phyloP scores from a whole-genome alignment of 225 moss, liverwort and hornwort genomes.

The Rhytidiadelphus loreus region DNA sequence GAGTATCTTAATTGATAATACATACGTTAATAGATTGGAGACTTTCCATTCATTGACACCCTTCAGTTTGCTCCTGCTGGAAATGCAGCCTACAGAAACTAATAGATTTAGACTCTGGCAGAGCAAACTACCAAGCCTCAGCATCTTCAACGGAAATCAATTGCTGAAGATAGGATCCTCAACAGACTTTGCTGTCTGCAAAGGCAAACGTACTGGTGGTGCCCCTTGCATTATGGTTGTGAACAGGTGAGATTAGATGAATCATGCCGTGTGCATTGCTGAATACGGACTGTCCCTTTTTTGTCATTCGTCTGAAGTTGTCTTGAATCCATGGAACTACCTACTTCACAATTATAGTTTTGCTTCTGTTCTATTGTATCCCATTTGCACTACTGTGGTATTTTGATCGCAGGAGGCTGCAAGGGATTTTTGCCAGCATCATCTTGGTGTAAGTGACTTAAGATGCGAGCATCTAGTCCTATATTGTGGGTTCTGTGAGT shows the following conservation, averaged over 20 bases:
- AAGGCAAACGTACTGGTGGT: slow-evolving; percentile 60
- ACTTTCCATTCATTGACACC: neutral
- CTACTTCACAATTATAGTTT: neutral
- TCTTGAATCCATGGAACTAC: neutral
- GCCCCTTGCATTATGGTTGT: slow-evolving; percentile 63
- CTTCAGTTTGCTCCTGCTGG: neutral
- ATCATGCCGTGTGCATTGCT: neutral
- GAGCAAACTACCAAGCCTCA: slow-evolving; percentile 73
- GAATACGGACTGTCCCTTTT: neutral
- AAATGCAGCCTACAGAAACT: neutral
- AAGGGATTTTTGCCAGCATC: slow-evolving; percentile 73
- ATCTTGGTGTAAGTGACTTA: slow-evolving; percentile 58
- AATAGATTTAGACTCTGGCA: slow-evolving; percentile 11
- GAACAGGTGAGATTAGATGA: slow-evolving; percentile 42
- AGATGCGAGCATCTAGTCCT: neutral
- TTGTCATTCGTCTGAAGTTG: neutral
- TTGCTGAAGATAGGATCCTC: slow-evolving; percentile 68
- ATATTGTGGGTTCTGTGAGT: neutral
- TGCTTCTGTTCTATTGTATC: neutral
- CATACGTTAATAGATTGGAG: neutral
- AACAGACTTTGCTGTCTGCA: slow-evolving; percentile 63
- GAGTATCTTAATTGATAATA: neutral
- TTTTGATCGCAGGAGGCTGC: slow-evolving; percentile 38
- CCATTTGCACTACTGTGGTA: neutral
- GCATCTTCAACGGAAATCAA: slow-evolving; percentile 71